Evolutionary conservation across 2,329 filamentous ascomycete genomes (phyloP), one percentile per base, ranked within the genome.

Genomic region (Cladosporium sphaerospermum): DNA sequence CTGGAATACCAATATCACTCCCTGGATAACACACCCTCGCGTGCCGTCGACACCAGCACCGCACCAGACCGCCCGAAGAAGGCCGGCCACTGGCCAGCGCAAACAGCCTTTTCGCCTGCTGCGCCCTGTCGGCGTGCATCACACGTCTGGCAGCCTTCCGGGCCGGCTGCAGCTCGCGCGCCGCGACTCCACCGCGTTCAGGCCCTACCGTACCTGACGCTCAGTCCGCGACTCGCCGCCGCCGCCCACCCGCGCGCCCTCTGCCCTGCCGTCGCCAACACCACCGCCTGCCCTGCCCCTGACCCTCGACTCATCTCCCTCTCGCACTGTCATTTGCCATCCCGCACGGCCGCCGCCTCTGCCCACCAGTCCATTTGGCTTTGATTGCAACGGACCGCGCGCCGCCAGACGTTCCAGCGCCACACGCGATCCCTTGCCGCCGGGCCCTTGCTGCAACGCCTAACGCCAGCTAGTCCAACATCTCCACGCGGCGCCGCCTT

Each of bases 351-450:
- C 47, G 16, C 13, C 39, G 9, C 34, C 36, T 36, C 36, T 9
- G 13, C n/a, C 36, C n/a, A 14, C 36, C 36, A 7, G 10, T 10
- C 36, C 16, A 39, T 39, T 50, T 42, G 39, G 36, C 47, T 50
- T 50, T 50, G 47, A 50, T 50, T 50, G 36, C 40, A 39, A 43
- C 47, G 47, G 47, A 50, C 39, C 47, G 47, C 39, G 16, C 36
- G 37, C 47, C 47, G 47, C 10, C 36, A 39, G 36, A 39, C 36
- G n/a, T 39, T n/a, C 13, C 36, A 14, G 16, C 36, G 36, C 36
- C 36, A 39, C 36, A 39, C 16, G 13, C 16, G 36, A n/a, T 39
- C 36, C 36, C 36, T 50, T 50, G 19, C 36, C 36, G 47, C 36
- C 14, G 16, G 37, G 47, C 28, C 47, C 37, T 39, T 50, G 47